Base-by-base conservation (phyloP, 2,329 filamentous ascomycete species). In the Ascochyta rabiei region DNA sequence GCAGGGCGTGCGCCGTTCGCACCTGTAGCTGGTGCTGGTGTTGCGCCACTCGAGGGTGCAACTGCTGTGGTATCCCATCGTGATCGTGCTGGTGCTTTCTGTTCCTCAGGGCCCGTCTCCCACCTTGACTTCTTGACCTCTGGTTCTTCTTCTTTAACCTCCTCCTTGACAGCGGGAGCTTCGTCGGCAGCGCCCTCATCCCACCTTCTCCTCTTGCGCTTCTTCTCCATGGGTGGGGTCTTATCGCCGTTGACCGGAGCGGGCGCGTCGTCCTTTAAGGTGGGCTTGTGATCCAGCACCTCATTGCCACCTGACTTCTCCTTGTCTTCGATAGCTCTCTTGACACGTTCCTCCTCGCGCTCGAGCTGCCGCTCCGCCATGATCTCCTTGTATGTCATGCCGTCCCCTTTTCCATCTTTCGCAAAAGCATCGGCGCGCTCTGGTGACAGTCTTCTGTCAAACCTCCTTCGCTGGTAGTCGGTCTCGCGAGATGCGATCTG, bases 391-490 rank as follows among this genome's bases (percentile, higher is more conserved):
- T 98, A 99, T 56, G 86, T 93, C 58, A 89, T 82, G 16, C 90
- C 91, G 63, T 92, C 88, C 50, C 85, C 85, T 54, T 86, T 84
- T 59, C 85, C 81, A 70, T 93, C 90, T 60, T 88, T 85, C 23
- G 90, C 89, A 70, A 96, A 96, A 26, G 91, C 88, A 72, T 96
- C 92, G 58, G 88, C 90, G 69, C 91, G 87, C 8, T 90, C 92
- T 4, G 93, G 92, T 19, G 91, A 95, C 60, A 98, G 82, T 40
- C 76, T 70, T 58, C 95, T 91, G 73, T 96, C 88, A 75, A 96
- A 96, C 56, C 93, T 87, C 63, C 93, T 90, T 79, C 96, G 96
- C 78, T 99, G 96, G 74, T 99, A 99, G 72, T 98, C 93, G 60
- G 92, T 96, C 80, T 98, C 93, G 69, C 95, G 89, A 72, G 96